Conservation (phyloP, 2,329 filamentous ascomycete species). For the Zasmidium angulare region DNA sequence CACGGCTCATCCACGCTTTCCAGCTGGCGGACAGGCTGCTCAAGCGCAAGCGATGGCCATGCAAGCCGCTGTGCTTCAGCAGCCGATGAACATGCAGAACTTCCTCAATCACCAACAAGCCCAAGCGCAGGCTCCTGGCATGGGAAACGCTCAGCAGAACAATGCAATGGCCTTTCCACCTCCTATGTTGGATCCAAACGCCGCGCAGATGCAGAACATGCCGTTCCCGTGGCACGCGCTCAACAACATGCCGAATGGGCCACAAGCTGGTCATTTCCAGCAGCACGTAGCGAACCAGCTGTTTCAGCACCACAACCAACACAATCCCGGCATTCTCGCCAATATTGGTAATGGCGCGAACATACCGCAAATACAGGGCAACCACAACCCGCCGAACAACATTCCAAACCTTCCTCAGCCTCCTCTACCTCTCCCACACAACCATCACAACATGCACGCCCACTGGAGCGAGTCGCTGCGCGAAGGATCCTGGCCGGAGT, state of each 20-base stretch:
- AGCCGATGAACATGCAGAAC: neutral
- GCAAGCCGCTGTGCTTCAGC: neutral
- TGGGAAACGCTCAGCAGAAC: neutral
- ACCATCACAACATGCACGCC: neutral
- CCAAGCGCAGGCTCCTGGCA: too few species aligned
- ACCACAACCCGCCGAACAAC: neutral
- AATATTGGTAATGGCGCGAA: neutral
- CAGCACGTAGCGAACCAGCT: neutral
- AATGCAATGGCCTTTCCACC: neutral
- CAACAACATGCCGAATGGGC: neutral
- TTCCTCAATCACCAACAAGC: too few species aligned
- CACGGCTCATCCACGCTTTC: slow-evolving; percentile 45
- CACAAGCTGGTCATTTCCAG: neutral
- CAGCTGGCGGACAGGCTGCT: slow-evolving; percentile 9
- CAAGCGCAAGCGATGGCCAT: slow-evolving; percentile 7
- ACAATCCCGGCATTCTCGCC: neutral
- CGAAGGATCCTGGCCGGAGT: slow-evolving; percentile 50
- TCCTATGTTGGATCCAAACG: neutral
- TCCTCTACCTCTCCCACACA: neutral
- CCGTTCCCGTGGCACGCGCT: neutral
- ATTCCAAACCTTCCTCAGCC: neutral
- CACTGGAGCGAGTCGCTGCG: slow-evolving; percentile 40
- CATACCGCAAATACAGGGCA: neutral
- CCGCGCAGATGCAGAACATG: neutral
- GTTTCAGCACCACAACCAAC: neutral